Conservation (phyloP, 2,329 filamentous ascomycete genomes). For the Daldinia sp. region DNA sequence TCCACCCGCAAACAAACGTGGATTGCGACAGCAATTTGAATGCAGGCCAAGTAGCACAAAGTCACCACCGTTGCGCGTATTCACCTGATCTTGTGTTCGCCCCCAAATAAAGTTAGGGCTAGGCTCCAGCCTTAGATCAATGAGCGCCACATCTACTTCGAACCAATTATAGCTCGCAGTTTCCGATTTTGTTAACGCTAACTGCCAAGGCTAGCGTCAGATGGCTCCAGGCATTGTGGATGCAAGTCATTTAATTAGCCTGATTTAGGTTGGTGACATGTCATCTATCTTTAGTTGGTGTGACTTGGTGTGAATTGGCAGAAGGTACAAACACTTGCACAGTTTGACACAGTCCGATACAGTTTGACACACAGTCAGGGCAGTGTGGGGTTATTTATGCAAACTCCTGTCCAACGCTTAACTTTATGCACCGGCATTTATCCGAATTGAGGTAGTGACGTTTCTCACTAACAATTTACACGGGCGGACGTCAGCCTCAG, state of each 20-base stretch:
- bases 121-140: constrained; percentile 32
- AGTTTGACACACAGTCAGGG: not conserved
- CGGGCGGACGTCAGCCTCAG: constrained; percentile 42
- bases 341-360: too few relatives aligned
- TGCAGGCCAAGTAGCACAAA: constrained; percentile 14
- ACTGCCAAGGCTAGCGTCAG: constrained; percentile 19
- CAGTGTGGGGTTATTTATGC: constrained; percentile 6
- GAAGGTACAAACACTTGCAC: not conserved
- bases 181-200: constrained; percentile 11
- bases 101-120: constrained; percentile 27
- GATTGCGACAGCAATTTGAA: constrained; percentile 30
- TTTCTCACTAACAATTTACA: constrained; percentile 39
- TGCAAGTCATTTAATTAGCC: constrained; percentile 35
- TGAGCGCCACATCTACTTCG: constrained; percentile 2
- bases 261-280: constrained; percentile 19
- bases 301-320: not conserved
- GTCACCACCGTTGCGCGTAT: constrained; percentile 44
- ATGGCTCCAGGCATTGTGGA: constrained; percentile 22
- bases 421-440: constrained; percentile 23
- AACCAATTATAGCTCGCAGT: constrained; percentile 19
- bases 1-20: constrained; percentile 35
- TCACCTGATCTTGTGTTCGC: constrained; percentile 37
- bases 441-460: constrained; percentile 39
- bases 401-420: not conserved
- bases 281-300: constrained; percentile 27